A percentile compares a stretch with the other conserved stretches of the same genome.
Evolutionary conservation across 768 basidiomycete species (phyloP).

Genomic region (Termitomyces sp.): DNA sequence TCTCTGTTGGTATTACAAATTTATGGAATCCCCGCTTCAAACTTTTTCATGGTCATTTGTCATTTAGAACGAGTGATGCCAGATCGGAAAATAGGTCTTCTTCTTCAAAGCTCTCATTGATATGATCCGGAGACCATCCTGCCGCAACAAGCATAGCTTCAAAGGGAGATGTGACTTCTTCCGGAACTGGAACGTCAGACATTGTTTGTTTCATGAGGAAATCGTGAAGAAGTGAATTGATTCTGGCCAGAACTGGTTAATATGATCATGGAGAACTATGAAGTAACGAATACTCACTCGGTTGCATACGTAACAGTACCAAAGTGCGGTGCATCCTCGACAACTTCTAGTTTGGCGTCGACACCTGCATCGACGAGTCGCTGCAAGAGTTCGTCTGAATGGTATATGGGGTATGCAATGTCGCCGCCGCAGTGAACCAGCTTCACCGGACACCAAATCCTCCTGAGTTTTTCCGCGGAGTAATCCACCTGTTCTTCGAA

Average conservation of each 20-base stretch:
- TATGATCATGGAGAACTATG: background rate
- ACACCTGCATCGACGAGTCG: constrained; percentile 23
- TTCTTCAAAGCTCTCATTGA: constrained; percentile 20
- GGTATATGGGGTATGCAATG: constrained; percentile 29
- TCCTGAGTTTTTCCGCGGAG: constrained; percentile 17
- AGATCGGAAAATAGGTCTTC: background rate
- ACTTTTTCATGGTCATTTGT: background rate
- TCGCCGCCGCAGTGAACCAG: constrained; percentile 31
- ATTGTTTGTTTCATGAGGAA: constrained; percentile 24
- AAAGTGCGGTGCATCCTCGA: constrained; percentile 32
- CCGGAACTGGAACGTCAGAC: constrained; percentile 16
- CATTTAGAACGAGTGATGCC: background rate
- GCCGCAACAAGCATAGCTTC: constrained; percentile 20
- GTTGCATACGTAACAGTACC: constrained; percentile 30
- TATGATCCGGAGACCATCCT: constrained; percentile 17
- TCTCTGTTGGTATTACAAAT: background rate
- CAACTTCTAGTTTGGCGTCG: constrained; percentile 19
- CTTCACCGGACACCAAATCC: constrained; percentile 25
- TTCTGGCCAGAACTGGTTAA: constrained; percentile 13
- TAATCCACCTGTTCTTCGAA: constrained; percentile 23
- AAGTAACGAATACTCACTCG: constrained; percentile 16
- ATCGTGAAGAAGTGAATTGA: constrained; percentile 25
- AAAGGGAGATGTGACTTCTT: constrained; percentile 25
- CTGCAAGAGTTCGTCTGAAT: constrained; percentile 21
- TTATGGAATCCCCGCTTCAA: background rate